phyloP scores from a whole-genome alignment of 495 filamentous ascomycete species.

The Penicillium lividum region DNA sequence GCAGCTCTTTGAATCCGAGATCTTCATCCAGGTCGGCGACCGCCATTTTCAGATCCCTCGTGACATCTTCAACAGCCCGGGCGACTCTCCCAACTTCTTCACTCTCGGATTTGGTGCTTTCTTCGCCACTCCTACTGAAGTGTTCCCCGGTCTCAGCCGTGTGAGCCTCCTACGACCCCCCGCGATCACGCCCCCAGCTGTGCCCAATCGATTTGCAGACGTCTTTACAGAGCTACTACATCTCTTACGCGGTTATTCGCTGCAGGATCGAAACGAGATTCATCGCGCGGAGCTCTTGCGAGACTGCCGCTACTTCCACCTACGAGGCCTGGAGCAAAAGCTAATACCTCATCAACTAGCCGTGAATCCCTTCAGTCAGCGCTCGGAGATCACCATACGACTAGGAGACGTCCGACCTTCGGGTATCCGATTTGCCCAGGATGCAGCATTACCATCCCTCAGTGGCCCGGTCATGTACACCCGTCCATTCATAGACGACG shows the following conservation, averaged over 20 bases:
- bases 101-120: slow-evolving; percentile 88
- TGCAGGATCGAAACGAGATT: slow-evolving; percentile 71
- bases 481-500: slow-evolving; percentile 79
- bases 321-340: slow-evolving; percentile 87
- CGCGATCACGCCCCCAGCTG: slow-evolving; percentile 75
- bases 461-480: slow-evolving; percentile 73
- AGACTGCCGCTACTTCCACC: slow-evolving; percentile 90
- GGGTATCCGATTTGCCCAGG: slow-evolving; percentile 65
- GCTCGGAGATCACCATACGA: slow-evolving; percentile 77
- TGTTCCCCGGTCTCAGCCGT: slow-evolving; percentile 84
- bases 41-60: slow-evolving; percentile 86
- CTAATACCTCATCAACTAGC: slow-evolving; percentile 77
- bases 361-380: slow-evolving; percentile 67
- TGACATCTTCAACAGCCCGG: slow-evolving; percentile 80
- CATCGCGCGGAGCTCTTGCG: slow-evolving; percentile 79
- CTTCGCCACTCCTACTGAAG: slow-evolving; percentile 74
- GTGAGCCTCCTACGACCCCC: slow-evolving; percentile 88
- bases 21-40: slow-evolving; percentile 86
- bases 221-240: slow-evolving; percentile 84
- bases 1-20: slow-evolving; percentile 91
- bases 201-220: slow-evolving; percentile 77
- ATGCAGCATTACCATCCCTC: slow-evolving; percentile 30
- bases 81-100: slow-evolving; percentile 95
- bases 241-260: slow-evolving; percentile 79
- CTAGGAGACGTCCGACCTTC: slow-evolving; percentile 85